phyloP scores from a whole-genome alignment of 768 basidiomycete species.

The Coprinellus aureogranulatus region DNA sequence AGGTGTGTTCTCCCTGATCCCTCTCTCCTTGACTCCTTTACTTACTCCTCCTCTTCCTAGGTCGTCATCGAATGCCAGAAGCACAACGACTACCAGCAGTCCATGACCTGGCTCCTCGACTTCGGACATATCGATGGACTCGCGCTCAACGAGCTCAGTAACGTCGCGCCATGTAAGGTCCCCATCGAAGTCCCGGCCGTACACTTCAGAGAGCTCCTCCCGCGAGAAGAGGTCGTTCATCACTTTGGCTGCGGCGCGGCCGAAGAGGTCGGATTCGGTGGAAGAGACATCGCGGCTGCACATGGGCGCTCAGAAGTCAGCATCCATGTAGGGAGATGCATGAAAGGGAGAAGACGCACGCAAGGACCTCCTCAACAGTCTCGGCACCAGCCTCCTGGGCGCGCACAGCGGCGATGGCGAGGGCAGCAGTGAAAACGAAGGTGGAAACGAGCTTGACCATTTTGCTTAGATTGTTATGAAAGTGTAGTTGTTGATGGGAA shows the following conservation, averaged over 20 bases:
- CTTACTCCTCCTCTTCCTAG: conserved; percentile 25
- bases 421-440: conserved; percentile 6
- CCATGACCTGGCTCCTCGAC: conserved; percentile 49
- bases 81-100: conserved; percentile 85
- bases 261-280: conserved; percentile 3
- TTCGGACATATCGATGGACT: background rate
- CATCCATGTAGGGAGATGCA: background rate
- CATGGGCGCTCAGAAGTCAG: background rate
- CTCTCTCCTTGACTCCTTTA: background rate
- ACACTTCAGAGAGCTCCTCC: conserved; percentile 5
- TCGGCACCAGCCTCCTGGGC: background rate
- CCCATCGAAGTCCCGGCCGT: conserved; percentile 6
- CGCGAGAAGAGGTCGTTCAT: conserved; percentile 9
- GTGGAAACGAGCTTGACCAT: conserved; percentile 5
- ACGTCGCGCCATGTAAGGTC: conserved; percentile 5
- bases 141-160: conserved; percentile 3
- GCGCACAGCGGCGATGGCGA: conserved; percentile 4
- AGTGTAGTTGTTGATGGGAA: background rate
- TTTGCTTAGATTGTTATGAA: background rate
- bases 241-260: conserved; percentile 8
- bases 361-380: background rate
- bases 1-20: conserved; percentile 49
- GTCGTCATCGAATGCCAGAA: conserved; percentile 90
- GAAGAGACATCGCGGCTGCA: conserved; percentile 6
- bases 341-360: conserved; percentile 1